These are phyloP conservation scores for Babesia ovis DNA, from an alignment of 169 alveolate genomes.

Conservation along the genomic window DNA sequence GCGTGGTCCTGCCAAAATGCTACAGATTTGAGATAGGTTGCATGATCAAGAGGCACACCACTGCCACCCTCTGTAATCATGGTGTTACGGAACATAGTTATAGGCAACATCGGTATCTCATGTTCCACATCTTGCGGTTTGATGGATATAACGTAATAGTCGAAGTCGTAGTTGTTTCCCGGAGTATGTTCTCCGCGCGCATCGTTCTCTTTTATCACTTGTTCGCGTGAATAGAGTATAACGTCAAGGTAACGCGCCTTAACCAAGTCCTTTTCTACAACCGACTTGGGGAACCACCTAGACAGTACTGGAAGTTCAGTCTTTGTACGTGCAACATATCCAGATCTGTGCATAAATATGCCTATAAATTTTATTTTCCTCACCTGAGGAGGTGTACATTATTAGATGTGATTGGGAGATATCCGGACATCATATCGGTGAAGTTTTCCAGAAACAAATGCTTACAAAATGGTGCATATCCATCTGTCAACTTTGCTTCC, in stretches of 20 bases:
- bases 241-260: slow-evolving; percentile 91
- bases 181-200: slow-evolving; percentile 69
- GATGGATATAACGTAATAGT: slow-evolving; percentile 70
- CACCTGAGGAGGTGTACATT: slow-evolving; percentile 83
- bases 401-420: slow-evolving; percentile 87
- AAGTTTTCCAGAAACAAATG: slow-evolving; percentile 94
- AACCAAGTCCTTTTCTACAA: slow-evolving; percentile 62
- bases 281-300: slow-evolving; percentile 90
- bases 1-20: slow-evolving; percentile 94
- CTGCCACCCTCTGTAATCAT: slow-evolving; percentile 97
- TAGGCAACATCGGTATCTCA: slow-evolving; percentile 97
- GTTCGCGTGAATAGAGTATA: slow-evolving; percentile 93
- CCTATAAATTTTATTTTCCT: background rate
- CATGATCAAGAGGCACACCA: slow-evolving; percentile 93
- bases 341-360: slow-evolving; percentile 71
- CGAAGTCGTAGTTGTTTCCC: slow-evolving; percentile 38
- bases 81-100: slow-evolving; percentile 93
- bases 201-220: slow-evolving; percentile 88
- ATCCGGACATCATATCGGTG: slow-evolving; percentile 87
- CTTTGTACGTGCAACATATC: slow-evolving; percentile 91
- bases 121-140: slow-evolving; percentile 74
- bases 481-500: slow-evolving; percentile 76
- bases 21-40: slow-evolving; percentile 89
- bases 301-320: slow-evolving; percentile 95
- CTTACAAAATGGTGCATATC: slow-evolving; percentile 98